A percentile compares a stretch with the other conserved stretches of the same genome.
Conservation (phyloP, 495 filamentous ascomycete genomes). For the Beverwykella pulmonaria region DNA sequence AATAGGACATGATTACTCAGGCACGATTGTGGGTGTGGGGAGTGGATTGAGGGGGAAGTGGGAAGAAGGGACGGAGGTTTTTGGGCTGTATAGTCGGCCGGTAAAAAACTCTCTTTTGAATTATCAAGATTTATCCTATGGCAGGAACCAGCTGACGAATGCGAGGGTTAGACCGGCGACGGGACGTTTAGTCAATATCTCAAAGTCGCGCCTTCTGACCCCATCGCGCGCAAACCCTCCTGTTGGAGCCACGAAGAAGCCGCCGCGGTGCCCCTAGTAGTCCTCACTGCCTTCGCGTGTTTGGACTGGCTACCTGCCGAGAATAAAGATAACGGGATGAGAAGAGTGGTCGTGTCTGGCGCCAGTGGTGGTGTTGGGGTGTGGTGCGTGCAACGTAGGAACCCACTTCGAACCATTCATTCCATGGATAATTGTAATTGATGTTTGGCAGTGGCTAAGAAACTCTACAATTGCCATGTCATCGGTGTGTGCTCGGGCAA, state of each 20-base stretch:
- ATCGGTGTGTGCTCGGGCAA: slow-evolving; percentile 32
- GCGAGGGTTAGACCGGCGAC: slow-evolving; percentile 22
- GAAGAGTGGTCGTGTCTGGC: slow-evolving; percentile 34
- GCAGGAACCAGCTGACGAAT: too few relatives aligned
- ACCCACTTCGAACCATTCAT: too few relatives aligned
- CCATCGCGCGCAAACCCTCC: slow-evolving; percentile 35
- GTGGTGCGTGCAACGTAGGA: slow-evolving; percentile 32
- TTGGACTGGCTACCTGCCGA: slow-evolving; percentile 39
- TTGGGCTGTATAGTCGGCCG: slow-evolving; percentile 34
- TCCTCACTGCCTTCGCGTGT: slow-evolving; percentile 40
- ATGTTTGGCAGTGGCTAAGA: slow-evolving; percentile 26
- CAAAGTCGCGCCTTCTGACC: slow-evolving; percentile 15
- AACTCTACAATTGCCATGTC: slow-evolving; percentile 27
- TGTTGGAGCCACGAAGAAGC: slow-evolving; percentile 41
- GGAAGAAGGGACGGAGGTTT: slow-evolving; percentile 36
- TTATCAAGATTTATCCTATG: too few relatives aligned
- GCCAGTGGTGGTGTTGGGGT: slow-evolving; percentile 29
- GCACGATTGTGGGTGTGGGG: slow-evolving; percentile 37
- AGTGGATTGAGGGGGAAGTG: slow-evolving; percentile 27
- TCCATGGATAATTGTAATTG: too few relatives aligned
- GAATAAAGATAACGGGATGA: slow-evolving; percentile 17
- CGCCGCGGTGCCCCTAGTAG: slow-evolving; percentile 38
- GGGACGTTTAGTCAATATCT: slow-evolving; percentile 36
- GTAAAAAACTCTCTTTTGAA: background rate
- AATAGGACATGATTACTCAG: slow-evolving; percentile 40